Evolutionary conservation across 345 rosid species (phyloP), one percentile per base, ranked within the genome.

Genomic region (Microthlaspi erraticum): DNA sequence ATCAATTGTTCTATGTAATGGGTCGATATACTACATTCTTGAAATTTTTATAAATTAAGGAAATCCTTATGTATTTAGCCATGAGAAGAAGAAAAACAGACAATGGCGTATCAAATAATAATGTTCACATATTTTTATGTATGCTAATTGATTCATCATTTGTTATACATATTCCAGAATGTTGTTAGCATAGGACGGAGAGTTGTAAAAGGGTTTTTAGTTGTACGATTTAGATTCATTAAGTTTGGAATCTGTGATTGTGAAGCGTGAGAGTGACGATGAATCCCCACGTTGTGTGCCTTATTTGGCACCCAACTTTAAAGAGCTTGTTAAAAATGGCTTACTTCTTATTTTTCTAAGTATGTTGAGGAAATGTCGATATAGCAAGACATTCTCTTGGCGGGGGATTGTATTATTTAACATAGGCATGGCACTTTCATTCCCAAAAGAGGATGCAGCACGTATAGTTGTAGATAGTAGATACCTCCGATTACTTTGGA

Each of bases 201-300:
- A n/a, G n/a, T n/a, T n/a, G 60, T 53, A 75, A 62, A 75, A 54
- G 5, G 5, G 38, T 64, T 52, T 55, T 64, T 66, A 31, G 53
- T 32, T 17, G 17, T 66, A 57, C 11, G 41, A 37, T 37, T 45
- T 26, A 1, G 58, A 50, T 39, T 65, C 5, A 19, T 49, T 42
- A 43, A 34, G 38, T 50, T 60, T 42, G 58, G 78, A 68, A 68
- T 68, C 64, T 75, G 5, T 42, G 5, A 13, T 51, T 43, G 55
- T 68, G 74, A 68, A 60, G 78, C 73, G 39, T 66, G 55, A 42
- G 73, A 60, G 39, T 66, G 38, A 66, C 33, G 72, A 65, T 38
- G 2, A 20, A 32, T 5, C 41, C 68, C 31, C 71, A 57, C 51
- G 44, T 57, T 48, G 2, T 53, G 38, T 29, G 45, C 58, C 65